Conservation (phyloP, 2,329 filamentous ascomycete genomes). For the Pestalotiopsis sp. region DNA sequence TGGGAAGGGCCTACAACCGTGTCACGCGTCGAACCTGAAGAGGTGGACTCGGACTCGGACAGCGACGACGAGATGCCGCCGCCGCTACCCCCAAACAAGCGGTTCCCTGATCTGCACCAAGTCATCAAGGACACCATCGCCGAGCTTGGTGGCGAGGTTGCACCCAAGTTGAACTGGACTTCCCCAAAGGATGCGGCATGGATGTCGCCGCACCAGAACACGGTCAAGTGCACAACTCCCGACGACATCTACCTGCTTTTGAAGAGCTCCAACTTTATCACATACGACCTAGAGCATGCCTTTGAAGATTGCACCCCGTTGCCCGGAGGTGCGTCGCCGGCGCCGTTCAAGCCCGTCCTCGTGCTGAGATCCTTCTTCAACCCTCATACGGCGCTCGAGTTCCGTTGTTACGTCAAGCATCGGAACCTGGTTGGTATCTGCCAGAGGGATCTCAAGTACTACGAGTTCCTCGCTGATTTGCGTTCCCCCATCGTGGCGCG, state of each 20-base stretch:
- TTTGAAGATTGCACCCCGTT: slow-evolving; percentile 70
- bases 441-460: slow-evolving; percentile 89
- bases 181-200: slow-evolving; percentile 94
- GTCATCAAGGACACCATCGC: slow-evolving; percentile 74
- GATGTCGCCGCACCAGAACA: slow-evolving; percentile 83
- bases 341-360: slow-evolving; percentile 70
- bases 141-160: slow-evolving; percentile 81
- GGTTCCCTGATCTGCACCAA: slow-evolving; percentile 73
- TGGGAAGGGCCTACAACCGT: slow-evolving; percentile 42
- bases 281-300: slow-evolving; percentile 89
- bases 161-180: slow-evolving; percentile 97
- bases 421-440: slow-evolving; percentile 78
- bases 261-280: slow-evolving; percentile 93
- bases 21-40: slow-evolving; percentile 32
- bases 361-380: slow-evolving; percentile 86
- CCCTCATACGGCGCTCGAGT: slow-evolving; percentile 88
- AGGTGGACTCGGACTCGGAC: slow-evolving; percentile 45
- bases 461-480: slow-evolving; percentile 72
- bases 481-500: slow-evolving; percentile 65
- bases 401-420: slow-evolving; percentile 90
- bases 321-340: slow-evolving; percentile 30
- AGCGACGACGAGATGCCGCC: slow-evolving; percentile 57
- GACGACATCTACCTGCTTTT: slow-evolving; percentile 93
- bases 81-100: slow-evolving; percentile 49
- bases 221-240: slow-evolving; percentile 82